These are phyloP conservation scores for Aphanomyces stellatus DNA, from an alignment of 352 stramenopile species.

Conservation along the genomic window DNA sequence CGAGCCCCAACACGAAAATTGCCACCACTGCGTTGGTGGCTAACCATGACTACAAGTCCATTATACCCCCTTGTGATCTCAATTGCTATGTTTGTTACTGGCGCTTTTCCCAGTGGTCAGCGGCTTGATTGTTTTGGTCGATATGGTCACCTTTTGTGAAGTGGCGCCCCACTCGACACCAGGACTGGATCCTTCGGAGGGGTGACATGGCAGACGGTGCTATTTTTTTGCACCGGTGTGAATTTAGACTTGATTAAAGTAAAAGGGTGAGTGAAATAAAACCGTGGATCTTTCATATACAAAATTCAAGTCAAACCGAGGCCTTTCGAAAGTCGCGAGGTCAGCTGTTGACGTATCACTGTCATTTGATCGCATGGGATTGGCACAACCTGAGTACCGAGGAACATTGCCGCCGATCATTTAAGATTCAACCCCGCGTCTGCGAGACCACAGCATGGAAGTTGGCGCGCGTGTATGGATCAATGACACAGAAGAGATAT, in stretches of 20 bases:
- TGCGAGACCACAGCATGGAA: constrained; percentile 54
- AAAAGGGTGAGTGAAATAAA: background rate
- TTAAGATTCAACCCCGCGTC: background rate
- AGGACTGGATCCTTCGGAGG: no score
- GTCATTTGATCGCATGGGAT: background rate
- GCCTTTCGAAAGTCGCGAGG: background rate
- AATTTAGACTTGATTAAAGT: background rate
- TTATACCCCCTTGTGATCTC: no score
- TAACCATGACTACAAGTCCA: no score
- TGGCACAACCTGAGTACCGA: background rate
- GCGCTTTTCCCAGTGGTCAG: no score
- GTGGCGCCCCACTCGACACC: no score
- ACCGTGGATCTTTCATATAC: background rate
- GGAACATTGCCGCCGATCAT: background rate
- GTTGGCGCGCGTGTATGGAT: constrained; percentile 78
- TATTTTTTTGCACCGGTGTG: no score
- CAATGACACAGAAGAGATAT: constrained; percentile 51
- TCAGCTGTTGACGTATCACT: background rate
- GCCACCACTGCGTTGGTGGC: no score
- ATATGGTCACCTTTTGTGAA: no score
- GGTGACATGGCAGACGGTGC: no score
- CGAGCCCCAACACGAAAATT: no score
- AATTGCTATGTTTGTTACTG: no score
- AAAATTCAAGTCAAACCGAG: background rate
- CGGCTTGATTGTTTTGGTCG: no score